Evolutionary conservation across 176 grass and related monocot genomes (phyloP).

Genomic region (Cenchrus purpureus): DNA sequence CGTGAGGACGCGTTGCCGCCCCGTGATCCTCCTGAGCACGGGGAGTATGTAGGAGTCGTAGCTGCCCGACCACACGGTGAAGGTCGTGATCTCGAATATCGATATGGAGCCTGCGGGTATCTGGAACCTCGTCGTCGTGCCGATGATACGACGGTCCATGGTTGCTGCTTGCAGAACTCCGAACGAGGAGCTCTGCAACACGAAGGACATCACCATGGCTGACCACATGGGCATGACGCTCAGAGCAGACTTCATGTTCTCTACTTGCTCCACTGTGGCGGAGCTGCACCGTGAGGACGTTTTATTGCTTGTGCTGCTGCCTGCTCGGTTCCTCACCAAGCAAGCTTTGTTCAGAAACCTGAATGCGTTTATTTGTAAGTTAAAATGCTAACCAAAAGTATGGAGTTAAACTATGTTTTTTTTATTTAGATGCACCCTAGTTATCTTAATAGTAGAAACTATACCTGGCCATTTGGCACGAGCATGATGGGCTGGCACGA

Average conservation of each 20-base stretch:
- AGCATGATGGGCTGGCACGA: no score
- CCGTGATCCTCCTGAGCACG: slow-evolving; percentile 11
- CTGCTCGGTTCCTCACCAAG: slow-evolving; percentile 3
- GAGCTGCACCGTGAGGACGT: background rate
- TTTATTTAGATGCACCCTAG: no score
- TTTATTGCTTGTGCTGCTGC: background rate
- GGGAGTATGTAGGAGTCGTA: slow-evolving; percentile 43
- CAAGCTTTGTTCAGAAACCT: slow-evolving; percentile 60
- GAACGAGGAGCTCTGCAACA: slow-evolving; percentile 44
- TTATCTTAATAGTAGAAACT: no score
- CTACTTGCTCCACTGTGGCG: slow-evolving; percentile 49
- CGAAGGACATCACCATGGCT: slow-evolving; percentile 34
- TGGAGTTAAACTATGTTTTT: no score
- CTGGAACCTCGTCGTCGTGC: background rate
- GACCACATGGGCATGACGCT: slow-evolving; percentile 59
- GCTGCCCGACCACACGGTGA: slow-evolving; percentile 45
- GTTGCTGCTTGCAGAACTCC: slow-evolving; percentile 44
- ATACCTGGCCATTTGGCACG: no score
- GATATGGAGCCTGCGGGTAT: slow-evolving; percentile 44
- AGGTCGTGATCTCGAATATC: slow-evolving; percentile 37
- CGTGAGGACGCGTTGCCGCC: slow-evolving; percentile 38
- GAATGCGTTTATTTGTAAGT: background rate
- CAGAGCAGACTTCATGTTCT: slow-evolving; percentile 45
- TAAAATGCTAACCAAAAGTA: background rate
- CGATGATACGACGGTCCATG: slow-evolving; percentile 48